A percentile compares a stretch with the other conserved stretches of the same genome.
Conservation (phyloP, 2,329 filamentous ascomycete species). For the Monilinia fructigena region DNA sequence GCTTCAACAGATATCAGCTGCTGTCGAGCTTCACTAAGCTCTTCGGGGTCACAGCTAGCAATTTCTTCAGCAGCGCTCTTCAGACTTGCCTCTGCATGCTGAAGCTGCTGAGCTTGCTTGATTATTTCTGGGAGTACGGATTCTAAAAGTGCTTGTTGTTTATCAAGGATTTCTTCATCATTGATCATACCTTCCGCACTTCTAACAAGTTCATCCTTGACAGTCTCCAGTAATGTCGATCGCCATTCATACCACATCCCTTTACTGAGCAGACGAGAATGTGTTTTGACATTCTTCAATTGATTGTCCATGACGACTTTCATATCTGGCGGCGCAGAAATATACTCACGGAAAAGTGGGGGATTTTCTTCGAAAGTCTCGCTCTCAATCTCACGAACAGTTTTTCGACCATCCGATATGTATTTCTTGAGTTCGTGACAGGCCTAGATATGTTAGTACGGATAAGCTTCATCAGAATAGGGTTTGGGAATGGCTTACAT, state of each 20-base stretch:
- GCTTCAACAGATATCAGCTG: slow-evolving; percentile 63
- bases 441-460: slow-evolving; percentile 50
- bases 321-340: slow-evolving; percentile 78
- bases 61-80: slow-evolving; percentile 72
- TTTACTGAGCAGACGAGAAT: slow-evolving; percentile 86
- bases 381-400: slow-evolving; percentile 85
- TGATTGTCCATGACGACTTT: slow-evolving; percentile 90
- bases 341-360: slow-evolving; percentile 86
- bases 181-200: slow-evolving; percentile 74
- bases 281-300: slow-evolving; percentile 95
- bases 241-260: slow-evolving; percentile 99
- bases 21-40: slow-evolving; percentile 71
- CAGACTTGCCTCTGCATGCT: slow-evolving; percentile 64
- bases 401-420: slow-evolving; percentile 86
- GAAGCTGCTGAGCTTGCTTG: slow-evolving; percentile 59
- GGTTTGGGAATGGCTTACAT: slow-evolving; percentile 52
- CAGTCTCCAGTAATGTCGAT: slow-evolving; percentile 79
- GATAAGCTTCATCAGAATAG: neutral
- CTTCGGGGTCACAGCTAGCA: slow-evolving; percentile 76
- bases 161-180: slow-evolving; percentile 65
- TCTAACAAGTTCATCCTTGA: slow-evolving; percentile 75
- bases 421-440: slow-evolving; percentile 96
- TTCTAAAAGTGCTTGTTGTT: slow-evolving; percentile 68
- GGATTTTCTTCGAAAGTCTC: slow-evolving; percentile 91
- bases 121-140: slow-evolving; percentile 64